Conservation (phyloP, 1,284 basidiomycete species). For the Phaffia rhodozyma region DNA sequence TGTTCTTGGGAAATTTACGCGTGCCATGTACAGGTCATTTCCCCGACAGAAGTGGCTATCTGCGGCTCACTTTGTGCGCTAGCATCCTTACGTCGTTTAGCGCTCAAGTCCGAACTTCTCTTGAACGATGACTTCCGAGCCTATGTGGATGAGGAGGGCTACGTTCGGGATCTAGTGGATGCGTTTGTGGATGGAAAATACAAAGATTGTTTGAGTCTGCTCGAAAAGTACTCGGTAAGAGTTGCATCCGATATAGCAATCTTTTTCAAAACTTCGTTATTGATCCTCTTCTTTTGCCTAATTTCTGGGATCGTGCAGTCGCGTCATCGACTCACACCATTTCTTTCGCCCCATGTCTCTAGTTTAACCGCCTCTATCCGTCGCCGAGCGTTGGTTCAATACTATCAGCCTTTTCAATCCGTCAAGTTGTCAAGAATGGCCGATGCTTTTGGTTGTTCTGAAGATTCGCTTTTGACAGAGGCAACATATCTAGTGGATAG, state of each 20-base stretch:
- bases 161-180: constrained; percentile 66
- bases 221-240: constrained; percentile 57
- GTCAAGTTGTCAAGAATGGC: constrained; percentile 70
- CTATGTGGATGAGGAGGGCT: constrained; percentile 59
- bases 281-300: neutral
- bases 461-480: constrained; percentile 53
- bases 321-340: constrained; percentile 55
- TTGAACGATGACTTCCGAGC: constrained; percentile 56
- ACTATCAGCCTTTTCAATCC: constrained; percentile 70
- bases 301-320: neutral
- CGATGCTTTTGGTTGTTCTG: constrained; percentile 64
- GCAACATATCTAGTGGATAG: constrained; percentile 60
- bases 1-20: neutral
- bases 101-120: constrained; percentile 54
- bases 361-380: constrained; percentile 51
- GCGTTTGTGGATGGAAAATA: constrained; percentile 72
- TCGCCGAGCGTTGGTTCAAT: constrained; percentile 61
- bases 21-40: constrained; percentile 45
- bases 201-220: constrained; percentile 58
- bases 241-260: neutral
- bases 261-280: constrained; percentile 5
- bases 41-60: constrained; percentile 66
- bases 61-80: constrained; percentile 70
- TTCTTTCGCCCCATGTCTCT: constrained; percentile 53
- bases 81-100: constrained; percentile 54